Evolutionary conservation across 106 monocot species (phyloP).

Genomic region (Vanilla planifolia): DNA sequence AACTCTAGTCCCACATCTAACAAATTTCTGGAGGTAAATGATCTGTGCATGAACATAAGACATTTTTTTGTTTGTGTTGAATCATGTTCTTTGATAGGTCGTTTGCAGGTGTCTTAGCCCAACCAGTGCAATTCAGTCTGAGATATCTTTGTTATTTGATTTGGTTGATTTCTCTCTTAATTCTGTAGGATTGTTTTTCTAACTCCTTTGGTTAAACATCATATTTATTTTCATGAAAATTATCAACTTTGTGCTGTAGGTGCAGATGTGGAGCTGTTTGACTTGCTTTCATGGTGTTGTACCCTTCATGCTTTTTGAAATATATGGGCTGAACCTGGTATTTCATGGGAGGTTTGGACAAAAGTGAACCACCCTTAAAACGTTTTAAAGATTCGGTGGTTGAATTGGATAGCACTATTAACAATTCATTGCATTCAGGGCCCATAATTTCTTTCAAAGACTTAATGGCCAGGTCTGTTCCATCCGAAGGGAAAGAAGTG

Average conservation of each 20-base stretch:
- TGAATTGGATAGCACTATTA: conserved; percentile 20
- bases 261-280: not conserved
- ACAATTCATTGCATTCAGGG: conserved; percentile 19
- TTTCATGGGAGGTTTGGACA: conserved; percentile 65
- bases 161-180: too few relatives aligned
- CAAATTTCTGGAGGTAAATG: too few relatives aligned
- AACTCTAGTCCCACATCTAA: too few relatives aligned
- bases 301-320: too few relatives aligned
- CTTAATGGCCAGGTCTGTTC: conserved; percentile 36
- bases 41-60: too few relatives aligned
- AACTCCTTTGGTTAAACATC: too few relatives aligned
- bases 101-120: too few relatives aligned
- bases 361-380: conserved; percentile 52
- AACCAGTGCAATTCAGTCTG: too few relatives aligned
- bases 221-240: not conserved
- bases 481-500: conserved; percentile 41
- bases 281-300: not conserved
- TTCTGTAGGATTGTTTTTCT: too few relatives aligned
- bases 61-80: too few relatives aligned
- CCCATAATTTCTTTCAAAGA: conserved; percentile 30
- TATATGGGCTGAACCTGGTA: conserved; percentile 53
- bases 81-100: too few relatives aligned
- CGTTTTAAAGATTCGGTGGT: conserved; percentile 36
- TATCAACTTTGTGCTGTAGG: not conserved
- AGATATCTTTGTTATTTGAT: too few relatives aligned